A percentile compares a stretch with the other conserved stretches of the same genome.
phyloP scores from a whole-genome alignment of 345 rosid species.

The Lenwebbia sp. region DNA sequence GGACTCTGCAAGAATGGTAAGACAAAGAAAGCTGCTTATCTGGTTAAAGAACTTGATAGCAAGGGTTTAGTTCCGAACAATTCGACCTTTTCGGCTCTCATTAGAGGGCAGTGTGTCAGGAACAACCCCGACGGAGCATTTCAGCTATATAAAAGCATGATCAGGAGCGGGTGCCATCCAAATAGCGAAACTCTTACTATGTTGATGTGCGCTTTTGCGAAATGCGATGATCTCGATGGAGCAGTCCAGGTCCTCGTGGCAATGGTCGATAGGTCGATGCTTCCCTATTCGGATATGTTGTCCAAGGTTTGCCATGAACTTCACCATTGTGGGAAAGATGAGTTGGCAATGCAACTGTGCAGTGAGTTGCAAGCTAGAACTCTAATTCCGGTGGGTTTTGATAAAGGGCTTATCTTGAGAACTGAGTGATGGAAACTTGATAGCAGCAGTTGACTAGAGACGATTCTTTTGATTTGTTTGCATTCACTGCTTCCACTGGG shows the following conservation, averaged over 20 bases:
- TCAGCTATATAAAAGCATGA: constrained; percentile 64
- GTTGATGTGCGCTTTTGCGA: constrained; percentile 40
- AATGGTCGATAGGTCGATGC: constrained; percentile 40
- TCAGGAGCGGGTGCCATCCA: constrained; percentile 54
- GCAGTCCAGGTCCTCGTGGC: constrained; percentile 47
- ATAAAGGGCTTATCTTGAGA: neutral
- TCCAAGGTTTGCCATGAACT: constrained; percentile 39
- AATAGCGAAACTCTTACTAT: constrained; percentile 33
- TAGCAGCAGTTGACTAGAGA: neutral
- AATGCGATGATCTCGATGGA: constrained; percentile 56
- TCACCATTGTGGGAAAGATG: constrained; percentile 31
- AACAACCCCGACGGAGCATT: constrained; percentile 58
- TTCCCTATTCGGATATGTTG: constrained; percentile 28
- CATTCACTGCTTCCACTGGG: too few relatives aligned
- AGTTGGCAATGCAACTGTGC: constrained; percentile 28
- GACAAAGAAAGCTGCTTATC: constrained; percentile 82
- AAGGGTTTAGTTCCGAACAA: constrained; percentile 59
- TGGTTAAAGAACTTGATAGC: constrained; percentile 67
- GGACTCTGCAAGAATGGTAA: constrained; percentile 81
- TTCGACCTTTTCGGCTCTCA: constrained; percentile 70
- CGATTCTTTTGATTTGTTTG: neutral
- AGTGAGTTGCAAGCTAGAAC: constrained; percentile 27
- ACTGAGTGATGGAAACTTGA: neutral
- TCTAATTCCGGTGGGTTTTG: constrained; percentile 21
- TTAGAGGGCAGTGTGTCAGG: constrained; percentile 66